Evolutionary conservation across 306 rosid species (phyloP), one percentile per base, ranked within the genome.

Genomic region (Lathyrus tuberosus): DNA sequence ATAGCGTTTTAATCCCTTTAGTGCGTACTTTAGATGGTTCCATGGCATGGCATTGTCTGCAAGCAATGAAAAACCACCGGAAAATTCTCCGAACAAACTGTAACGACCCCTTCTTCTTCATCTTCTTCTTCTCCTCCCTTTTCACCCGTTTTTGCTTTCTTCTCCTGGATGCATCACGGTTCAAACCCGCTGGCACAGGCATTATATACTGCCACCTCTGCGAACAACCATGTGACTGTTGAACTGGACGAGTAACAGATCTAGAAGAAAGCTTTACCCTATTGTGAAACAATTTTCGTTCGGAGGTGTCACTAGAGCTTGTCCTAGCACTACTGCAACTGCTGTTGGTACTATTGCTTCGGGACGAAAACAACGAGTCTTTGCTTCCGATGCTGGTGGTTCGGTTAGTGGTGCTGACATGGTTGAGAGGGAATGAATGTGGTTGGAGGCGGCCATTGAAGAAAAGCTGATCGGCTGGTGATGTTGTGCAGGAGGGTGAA

Each of bases 381-480:
- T 80, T 84, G 73, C 89, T 81, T 71, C 87, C 67, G 52, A 89
- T 70, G 82, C 92, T 86, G 76, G 83, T 88, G 14, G 87, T 80
- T 64, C 85, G 58, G 80, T 84, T 81, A 4, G 65, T 40, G 7
- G 65, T 40, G 28, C 78, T 37, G 18, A 59, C 30, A 18, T 2
- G 92, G 12, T 31, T 31, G 59, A 53, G 37, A 5, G 98, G 96
- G 75, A 92, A 92, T 5, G 85, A 68, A 47, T 92, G 98, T 2
- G 98, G 96, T 9, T 80, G 83, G 69, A 93, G 98, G 12, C 80
- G 87, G 12, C 98, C 98, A 6, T 93, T 93, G 77, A 82, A 71
- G 88, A 93, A 93, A 67, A 93, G 68, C 52, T 93, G 88, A 59
- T 92, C 98, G 0, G 98, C 98, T 2, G 96, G 95, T 5, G 98